These are phyloP conservation scores for Coemansia sp. DNA, from an alignment of 192 early-diverging fungal genomes.

Conservation along the genomic window DNA sequence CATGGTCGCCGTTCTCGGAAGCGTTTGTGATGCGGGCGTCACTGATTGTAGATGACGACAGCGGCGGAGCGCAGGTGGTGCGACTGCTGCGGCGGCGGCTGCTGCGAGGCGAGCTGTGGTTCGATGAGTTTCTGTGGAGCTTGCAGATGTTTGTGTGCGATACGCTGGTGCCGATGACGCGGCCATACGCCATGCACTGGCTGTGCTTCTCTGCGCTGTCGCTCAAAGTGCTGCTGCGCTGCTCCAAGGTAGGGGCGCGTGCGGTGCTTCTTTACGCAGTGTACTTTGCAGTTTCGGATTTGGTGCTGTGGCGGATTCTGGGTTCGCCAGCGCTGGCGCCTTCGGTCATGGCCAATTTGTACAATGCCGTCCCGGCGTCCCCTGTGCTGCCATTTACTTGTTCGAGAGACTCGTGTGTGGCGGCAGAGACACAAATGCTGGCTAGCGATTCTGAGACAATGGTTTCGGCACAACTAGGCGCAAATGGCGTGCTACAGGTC, in stretches of 20 bases:
- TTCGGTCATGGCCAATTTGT: background rate
- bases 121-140: slow-evolving; percentile 30
- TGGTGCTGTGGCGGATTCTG: slow-evolving; percentile 15
- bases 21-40: slow-evolving; percentile 21
- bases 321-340: background rate
- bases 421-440: background rate
- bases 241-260: slow-evolving; percentile 10
- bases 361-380: too few relatives aligned
- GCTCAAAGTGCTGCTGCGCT: slow-evolving; percentile 8
- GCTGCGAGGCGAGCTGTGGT: slow-evolving; percentile 21
- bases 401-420: background rate
- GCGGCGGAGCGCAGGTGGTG: background rate
- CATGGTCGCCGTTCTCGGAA: slow-evolving; percentile 26
- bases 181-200: slow-evolving; percentile 35
- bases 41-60: slow-evolving; percentile 9
- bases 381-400: background rate
- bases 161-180: slow-evolving; percentile 21
- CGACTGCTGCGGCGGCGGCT: slow-evolving; percentile 8
- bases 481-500: background rate
- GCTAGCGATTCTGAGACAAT: background rate
- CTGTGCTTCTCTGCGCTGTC: slow-evolving; percentile 28
- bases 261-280: slow-evolving; percentile 12
- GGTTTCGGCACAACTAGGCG: too few relatives aligned
- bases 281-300: slow-evolving; percentile 28
- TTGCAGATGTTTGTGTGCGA: slow-evolving; percentile 17